Percentiles rank a stretch among this genome's conserved stretches.
Conservation (phyloP, 2,329 filamentous ascomycete genomes). For the Beauveria asiatica region DNA sequence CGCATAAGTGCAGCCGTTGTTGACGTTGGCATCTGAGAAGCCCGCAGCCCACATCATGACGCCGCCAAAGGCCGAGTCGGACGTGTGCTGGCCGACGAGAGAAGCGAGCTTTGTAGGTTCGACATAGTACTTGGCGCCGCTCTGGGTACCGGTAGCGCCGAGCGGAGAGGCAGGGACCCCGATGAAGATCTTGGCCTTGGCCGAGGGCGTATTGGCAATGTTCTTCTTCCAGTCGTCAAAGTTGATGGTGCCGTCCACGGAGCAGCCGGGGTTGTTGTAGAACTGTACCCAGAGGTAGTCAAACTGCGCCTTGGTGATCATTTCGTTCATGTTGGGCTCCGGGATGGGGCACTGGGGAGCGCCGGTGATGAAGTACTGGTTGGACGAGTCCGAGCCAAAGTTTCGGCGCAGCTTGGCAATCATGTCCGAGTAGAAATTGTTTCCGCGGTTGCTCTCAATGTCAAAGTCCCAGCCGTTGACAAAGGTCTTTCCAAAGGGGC, state of each 20-base stretch:
- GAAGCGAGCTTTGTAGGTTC: conserved; percentile 16
- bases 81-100: conserved; percentile 23
- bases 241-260: conserved; percentile 27
- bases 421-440: conserved; percentile 14
- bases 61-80: conserved; percentile 24
- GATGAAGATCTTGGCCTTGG: conserved; percentile 26
- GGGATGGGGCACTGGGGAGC: conserved; percentile 34
- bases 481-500: conserved; percentile 20
- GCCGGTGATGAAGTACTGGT: conserved; percentile 34
- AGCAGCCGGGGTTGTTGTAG: conserved; percentile 35
- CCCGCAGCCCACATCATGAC: conserved; percentile 17
- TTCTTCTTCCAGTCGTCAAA: conserved; percentile 25
- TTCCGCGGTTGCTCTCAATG: conserved; percentile 18
- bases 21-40: conserved; percentile 13
- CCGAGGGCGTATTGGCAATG: conserved; percentile 20
- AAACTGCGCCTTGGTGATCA: conserved; percentile 29
- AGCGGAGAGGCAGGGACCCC: conserved; percentile 23
- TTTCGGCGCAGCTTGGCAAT: conserved; percentile 20
- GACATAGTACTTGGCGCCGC: conserved; percentile 21
- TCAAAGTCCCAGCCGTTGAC: conserved; percentile 23
- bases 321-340: conserved; percentile 29
- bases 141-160: conserved; percentile 13
- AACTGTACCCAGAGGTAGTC: conserved; percentile 36
- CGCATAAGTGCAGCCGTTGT: conserved; percentile 14
- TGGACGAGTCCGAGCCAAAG: conserved; percentile 14